A percentile compares a stretch with the other conserved stretches of the same genome.
Evolutionary conservation across 371 early-diverging fungal species (phyloP).

Genomic region (Saksenaea oblongispora): DNA sequence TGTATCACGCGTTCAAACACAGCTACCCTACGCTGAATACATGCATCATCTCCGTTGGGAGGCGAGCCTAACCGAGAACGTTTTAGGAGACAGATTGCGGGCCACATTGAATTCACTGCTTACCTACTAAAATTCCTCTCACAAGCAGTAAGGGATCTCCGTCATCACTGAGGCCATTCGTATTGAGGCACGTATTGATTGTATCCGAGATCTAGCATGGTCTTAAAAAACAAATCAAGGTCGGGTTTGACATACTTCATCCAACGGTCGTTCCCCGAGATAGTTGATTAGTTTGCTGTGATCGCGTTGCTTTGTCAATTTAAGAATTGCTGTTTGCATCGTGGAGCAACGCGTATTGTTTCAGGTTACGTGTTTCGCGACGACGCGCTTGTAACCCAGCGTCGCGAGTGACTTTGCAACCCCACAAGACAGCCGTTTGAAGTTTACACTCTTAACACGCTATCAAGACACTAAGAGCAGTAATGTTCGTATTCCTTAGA

Average conservation of each 20-base stretch:
- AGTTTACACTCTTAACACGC: too few relatives aligned
- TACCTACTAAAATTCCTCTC: slow-evolving; percentile 48
- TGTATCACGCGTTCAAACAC: slow-evolving; percentile 34
- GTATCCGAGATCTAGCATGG: slow-evolving; percentile 15
- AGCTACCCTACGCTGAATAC: slow-evolving; percentile 25
- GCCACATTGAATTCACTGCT: neutral
- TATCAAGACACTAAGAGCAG: too few relatives aligned
- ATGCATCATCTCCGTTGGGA: slow-evolving; percentile 21
- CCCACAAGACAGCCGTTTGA: neutral
- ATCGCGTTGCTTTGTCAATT: slow-evolving; percentile 6
- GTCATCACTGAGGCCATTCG: slow-evolving; percentile 22
- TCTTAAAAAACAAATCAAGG: neutral
- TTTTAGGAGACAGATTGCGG: neutral
- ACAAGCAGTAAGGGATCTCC: slow-evolving; percentile 40
- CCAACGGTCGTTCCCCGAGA: neutral
- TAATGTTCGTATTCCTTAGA: too few relatives aligned
- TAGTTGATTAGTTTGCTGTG: neutral
- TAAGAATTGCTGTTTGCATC: slow-evolving; percentile 2
- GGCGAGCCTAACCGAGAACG: slow-evolving; percentile 40
- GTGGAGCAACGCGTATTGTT: neutral
- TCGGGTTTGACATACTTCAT: neutral
- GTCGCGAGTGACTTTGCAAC: neutral
- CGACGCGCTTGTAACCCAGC: neutral
- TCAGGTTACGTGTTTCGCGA: neutral
- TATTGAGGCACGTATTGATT: slow-evolving; percentile 17